These are phyloP conservation scores for Agrocybe pediades DNA, from an alignment of 768 basidiomycete genomes.

Conservation along the genomic window DNA sequence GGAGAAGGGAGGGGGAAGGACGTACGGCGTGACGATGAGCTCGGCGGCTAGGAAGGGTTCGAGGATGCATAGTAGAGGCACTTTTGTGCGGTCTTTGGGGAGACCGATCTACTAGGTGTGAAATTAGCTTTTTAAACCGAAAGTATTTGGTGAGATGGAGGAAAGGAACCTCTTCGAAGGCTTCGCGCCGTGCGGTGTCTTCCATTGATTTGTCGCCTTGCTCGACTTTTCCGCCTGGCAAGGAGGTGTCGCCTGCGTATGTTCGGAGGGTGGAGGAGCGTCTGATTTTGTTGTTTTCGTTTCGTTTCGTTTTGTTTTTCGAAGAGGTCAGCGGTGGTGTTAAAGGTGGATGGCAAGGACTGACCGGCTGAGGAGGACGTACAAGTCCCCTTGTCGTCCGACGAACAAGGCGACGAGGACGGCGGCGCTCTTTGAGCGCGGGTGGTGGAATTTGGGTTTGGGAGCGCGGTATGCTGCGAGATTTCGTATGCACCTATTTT, in stretches of 20 bases:
- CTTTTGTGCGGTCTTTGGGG: constrained; percentile 65
- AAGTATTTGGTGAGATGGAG: background rate
- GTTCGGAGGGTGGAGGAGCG: constrained; percentile 71
- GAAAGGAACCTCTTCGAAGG: constrained; percentile 82
- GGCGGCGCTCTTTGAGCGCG: constrained; percentile 65
- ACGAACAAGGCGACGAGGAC: constrained; percentile 87
- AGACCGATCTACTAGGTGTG: constrained; percentile 69
- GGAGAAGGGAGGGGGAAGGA: constrained; percentile 4
- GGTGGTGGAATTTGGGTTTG: constrained; percentile 42
- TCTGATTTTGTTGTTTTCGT: no score
- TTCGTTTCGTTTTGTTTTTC: background rate
- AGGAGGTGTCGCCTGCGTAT: constrained; percentile 86
- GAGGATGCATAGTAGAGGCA: constrained; percentile 75
- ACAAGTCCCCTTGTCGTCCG: constrained; percentile 80
- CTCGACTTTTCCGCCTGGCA: constrained; percentile 87
- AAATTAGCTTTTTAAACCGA: background rate
- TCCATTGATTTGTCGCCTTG: constrained; percentile 66
- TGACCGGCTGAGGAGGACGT: constrained; percentile 82
- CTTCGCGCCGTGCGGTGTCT: constrained; percentile 84
- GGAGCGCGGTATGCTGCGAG: constrained; percentile 50
- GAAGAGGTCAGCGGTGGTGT: background rate
- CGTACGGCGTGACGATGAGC: constrained; percentile 85
- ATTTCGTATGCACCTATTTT: constrained; percentile 56
- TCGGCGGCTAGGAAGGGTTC: constrained; percentile 78
- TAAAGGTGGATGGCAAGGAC: constrained; percentile 25